A percentile compares a stretch with the other conserved stretches of the same genome.
Conservation (phyloP, 1,284 basidiomycete species). For the Puccinia horiana region DNA sequence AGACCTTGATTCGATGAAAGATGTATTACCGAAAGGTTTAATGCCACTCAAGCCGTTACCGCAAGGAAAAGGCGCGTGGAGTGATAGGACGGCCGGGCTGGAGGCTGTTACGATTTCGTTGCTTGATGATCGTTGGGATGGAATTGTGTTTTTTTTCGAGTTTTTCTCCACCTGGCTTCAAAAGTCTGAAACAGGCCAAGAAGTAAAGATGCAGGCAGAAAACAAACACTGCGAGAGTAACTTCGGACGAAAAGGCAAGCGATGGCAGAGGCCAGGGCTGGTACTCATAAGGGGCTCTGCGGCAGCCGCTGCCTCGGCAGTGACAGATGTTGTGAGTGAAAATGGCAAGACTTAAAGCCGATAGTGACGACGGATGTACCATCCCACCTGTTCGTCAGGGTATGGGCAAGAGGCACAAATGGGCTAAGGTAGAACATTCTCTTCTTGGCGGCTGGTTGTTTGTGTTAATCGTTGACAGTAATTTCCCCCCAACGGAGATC, state of each 20-base stretch:
- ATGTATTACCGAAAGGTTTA: not conserved
- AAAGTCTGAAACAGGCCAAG: not conserved
- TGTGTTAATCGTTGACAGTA: constrained; percentile 29
- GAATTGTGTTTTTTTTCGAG: not conserved
- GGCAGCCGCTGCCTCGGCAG: not conserved
- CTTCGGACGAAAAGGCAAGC: not conserved
- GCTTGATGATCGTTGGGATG: not conserved
- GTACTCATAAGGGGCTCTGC: not conserved
- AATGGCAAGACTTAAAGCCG: not conserved
- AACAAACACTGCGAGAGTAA: not conserved
- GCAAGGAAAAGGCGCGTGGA: not conserved
- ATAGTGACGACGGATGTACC: constrained; percentile 21
- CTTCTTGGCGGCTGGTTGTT: constrained; percentile 19
- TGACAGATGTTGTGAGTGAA: not conserved
- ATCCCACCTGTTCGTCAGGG: constrained; percentile 1
- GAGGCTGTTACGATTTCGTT: not conserved
- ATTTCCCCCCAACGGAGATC: constrained; percentile 9
- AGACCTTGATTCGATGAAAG: not conserved
- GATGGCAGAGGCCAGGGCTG: not conserved
- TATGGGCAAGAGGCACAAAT: not conserved
- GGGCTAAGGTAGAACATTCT: constrained; percentile 4
- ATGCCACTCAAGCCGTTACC: not conserved
- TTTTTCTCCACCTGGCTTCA: not conserved
- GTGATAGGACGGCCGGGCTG: not conserved
- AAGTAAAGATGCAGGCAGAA: not conserved